Conservation (phyloP, 129 eudicot genomes). For the Cynara cardunculus region DNA sequence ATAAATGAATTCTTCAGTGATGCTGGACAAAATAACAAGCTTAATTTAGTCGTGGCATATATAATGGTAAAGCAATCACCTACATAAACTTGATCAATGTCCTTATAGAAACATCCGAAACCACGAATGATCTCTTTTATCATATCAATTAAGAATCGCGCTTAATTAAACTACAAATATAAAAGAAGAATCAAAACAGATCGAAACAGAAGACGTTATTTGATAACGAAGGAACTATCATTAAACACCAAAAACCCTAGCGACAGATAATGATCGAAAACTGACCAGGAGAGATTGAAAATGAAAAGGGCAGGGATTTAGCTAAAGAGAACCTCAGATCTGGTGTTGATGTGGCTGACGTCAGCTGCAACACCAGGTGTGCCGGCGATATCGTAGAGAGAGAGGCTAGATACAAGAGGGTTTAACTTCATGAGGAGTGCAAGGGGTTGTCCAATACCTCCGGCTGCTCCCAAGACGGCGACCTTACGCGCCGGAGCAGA, state of each 20-base stretch:
- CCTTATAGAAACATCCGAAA: background rate
- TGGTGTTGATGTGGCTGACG: slow-evolving; percentile 94
- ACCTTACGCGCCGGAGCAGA: slow-evolving; percentile 46
- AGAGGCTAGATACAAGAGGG: slow-evolving; percentile 76
- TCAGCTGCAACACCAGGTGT: slow-evolving; percentile 77
- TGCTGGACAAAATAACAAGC: background rate
- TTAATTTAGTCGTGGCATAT: background rate
- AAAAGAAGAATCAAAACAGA: background rate
- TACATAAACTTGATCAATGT: background rate
- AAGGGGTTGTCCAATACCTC: slow-evolving; percentile 97
- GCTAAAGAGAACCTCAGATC: slow-evolving; percentile 64
- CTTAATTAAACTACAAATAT: background rate
- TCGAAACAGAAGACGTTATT: background rate
- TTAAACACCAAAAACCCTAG: background rate
- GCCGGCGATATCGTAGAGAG: slow-evolving; percentile 58
- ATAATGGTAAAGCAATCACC: background rate
- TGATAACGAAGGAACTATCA: background rate
- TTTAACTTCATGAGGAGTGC: slow-evolving; percentile 76
- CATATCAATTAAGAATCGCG: background rate
- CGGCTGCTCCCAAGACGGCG: slow-evolving; percentile 48
- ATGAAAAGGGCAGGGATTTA: background rate
- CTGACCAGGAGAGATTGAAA: background rate
- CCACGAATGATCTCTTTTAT: background rate
- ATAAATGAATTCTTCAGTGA: background rate
- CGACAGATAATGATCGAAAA: background rate